phyloP scores from a whole-genome alignment of 2,329 filamentous ascomycete species.

The Thyridium curvatum region DNA sequence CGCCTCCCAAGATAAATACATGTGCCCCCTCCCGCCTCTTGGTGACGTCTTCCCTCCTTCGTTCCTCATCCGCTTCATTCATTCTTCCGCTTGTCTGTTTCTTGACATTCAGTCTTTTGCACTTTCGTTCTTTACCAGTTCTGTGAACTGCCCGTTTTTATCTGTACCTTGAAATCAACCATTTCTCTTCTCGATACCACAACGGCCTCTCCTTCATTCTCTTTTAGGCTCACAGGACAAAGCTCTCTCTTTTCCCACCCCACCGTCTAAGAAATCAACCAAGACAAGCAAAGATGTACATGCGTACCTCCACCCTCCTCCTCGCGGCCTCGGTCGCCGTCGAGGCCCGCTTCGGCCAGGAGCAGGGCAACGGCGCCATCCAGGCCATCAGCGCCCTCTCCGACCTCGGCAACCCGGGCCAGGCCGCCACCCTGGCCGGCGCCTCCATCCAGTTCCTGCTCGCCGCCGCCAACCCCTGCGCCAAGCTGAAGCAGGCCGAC shows the following conservation, averaged over 20 bases:
- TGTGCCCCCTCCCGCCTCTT: not conserved
- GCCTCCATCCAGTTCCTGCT: slow-evolving; percentile 54
- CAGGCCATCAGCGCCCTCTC: slow-evolving; percentile 43
- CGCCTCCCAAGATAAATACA: too few relatives aligned
- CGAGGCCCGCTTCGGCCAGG: slow-evolving; percentile 55
- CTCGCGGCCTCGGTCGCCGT: slow-evolving; percentile 26
- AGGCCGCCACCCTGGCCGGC: slow-evolving; percentile 57
- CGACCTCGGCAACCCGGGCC: slow-evolving; percentile 48
- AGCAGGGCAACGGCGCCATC: slow-evolving; percentile 46
- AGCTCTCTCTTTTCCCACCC: slow-evolving; percentile 2
- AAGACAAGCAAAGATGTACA: slow-evolving; percentile 10
- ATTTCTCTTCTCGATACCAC: slow-evolving; percentile 2
- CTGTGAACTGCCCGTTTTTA: not conserved
- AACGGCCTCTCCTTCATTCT: slow-evolving; percentile 3
- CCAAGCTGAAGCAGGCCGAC: slow-evolving; percentile 59
- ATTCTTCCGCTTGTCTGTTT: slow-evolving; percentile 3
- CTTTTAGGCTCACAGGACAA: not conserved
- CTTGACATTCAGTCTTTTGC: slow-evolving; percentile 6
- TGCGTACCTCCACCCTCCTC: slow-evolving; percentile 29
- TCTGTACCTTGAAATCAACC: slow-evolving; percentile 7
- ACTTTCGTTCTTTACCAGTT: slow-evolving; percentile 8
- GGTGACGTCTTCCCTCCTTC: not conserved
- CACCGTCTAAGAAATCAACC: slow-evolving; percentile 2
- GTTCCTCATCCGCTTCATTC: slow-evolving; percentile 5
- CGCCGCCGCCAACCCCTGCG: slow-evolving; percentile 57